Base-by-base conservation (phyloP, 2,329 filamentous ascomycete genomes). In the Ceratocystis variospora region DNA sequence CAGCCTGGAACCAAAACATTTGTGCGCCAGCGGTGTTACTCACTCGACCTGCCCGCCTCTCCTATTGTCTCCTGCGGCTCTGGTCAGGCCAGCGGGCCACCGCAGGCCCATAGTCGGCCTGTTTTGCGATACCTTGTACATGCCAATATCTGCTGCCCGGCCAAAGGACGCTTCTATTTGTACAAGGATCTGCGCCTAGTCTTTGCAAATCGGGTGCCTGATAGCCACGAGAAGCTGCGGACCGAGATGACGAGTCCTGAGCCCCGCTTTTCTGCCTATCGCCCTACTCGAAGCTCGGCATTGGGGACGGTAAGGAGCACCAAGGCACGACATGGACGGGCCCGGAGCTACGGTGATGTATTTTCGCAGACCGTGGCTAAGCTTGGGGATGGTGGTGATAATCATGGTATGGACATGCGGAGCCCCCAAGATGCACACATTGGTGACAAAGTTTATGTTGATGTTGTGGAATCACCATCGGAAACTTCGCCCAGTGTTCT, bases 1-100 rank as follows among this genome's bases (percentile, higher is more conserved):
- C 88, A 94, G 69, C 83, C 90, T 0, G 91, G 91, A 0, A 95
- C 90, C 17, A 97, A 97, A 75, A 99, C 94, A 0, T 97, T 97
- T 71, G 88, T 99, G 68, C 85, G 94, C 37, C 94, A 99, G 76
- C 87, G 94, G 68, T 94, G 89, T 74, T 97, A 96, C 75, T 96
- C 91, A 0, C 85, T 88, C 8, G 90, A 90, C 0, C 88, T 90
- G 2, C 19, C 59, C 75, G 2, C 22, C 59, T 75, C 65, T 22
- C 68, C 59, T 55, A 70, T 70, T 41, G 37, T 8, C 37, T 2
- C 37, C 10, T 3, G 22, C 25, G 17, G 48, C 19, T n/a, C 37
- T 19, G n/a, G n/a, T 17, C 61, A 59, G 8, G 44, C 25, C 33
- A 57, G 22, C 22, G 50, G 48, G 8, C 48, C 46, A 66, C 46